Evolutionary conservation across 2,329 filamentous ascomycete genomes (phyloP).

Genomic region (Paecilomyces dactylethromorphus): DNA sequence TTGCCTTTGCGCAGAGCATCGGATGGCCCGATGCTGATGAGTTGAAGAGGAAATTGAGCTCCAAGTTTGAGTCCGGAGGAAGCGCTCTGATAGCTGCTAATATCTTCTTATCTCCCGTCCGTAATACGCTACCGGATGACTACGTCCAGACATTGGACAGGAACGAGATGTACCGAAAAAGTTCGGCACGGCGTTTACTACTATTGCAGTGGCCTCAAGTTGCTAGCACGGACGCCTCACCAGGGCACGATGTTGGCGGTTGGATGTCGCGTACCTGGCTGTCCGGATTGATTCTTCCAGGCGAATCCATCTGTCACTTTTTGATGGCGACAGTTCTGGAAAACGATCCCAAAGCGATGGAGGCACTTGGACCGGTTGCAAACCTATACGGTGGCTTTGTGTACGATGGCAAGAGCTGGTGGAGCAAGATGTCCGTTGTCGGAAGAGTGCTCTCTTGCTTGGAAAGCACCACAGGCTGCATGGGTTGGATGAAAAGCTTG

Average conservation of each 20-base stretch:
- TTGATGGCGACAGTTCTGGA: conserved; percentile 52
- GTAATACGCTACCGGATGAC: conserved; percentile 3
- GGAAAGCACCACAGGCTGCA: conserved; percentile 41
- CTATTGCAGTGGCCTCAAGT: conserved; percentile 14
- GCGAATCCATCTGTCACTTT: conserved; percentile 47
- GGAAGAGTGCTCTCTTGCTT: conserved; percentile 46
- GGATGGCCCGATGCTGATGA: conserved; percentile 42
- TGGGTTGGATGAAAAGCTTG: conserved; percentile 48
- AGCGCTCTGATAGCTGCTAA: conserved; percentile 7
- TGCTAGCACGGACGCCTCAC: conserved; percentile 5
- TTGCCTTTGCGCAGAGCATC: conserved; percentile 45
- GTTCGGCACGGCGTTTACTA: conserved; percentile 19
- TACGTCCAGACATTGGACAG: conserved; percentile 9
- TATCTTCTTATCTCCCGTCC: conserved; percentile 8
- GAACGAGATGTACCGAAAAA: conserved; percentile 25
- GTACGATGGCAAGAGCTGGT: conserved; percentile 46
- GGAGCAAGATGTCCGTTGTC: conserved; percentile 52
- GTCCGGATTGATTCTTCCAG: conserved; percentile 49
- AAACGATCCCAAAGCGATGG: conserved; percentile 45
- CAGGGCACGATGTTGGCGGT: conserved; percentile 35
- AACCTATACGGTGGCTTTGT: conserved; percentile 52
- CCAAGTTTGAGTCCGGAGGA: conserved; percentile 25
- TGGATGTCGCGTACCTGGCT: conserved; percentile 53
- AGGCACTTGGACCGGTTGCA: conserved; percentile 42
- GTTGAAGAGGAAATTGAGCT: conserved; percentile 29